Base-by-base conservation (phyloP, 768 basidiomycete genomes). In the Mycena chlorophos region DNA sequence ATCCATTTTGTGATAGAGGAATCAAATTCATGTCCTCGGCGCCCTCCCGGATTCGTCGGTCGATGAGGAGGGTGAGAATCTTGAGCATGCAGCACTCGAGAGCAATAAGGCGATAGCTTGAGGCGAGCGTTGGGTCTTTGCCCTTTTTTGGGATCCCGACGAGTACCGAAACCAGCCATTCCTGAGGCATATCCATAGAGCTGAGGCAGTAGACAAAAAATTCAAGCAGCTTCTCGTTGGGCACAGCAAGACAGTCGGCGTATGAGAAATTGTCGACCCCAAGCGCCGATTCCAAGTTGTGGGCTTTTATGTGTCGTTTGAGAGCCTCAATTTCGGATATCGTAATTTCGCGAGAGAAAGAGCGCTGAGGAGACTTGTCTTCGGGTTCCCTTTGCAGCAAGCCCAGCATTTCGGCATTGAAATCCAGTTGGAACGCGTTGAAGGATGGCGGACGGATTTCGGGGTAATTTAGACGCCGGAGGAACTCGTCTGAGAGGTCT, bases 181-280 rank as follows among this genome's bases (percentile, higher is more conserved):
- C 25, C 19, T 30, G 4, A 4, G 48, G 48, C 43, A 46, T 46
- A n/a, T n/a, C n/a, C n/a, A n/a, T n/a, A n/a, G n/a, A n/a, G n/a
- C n/a, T 34, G 4, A 52, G 25, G 19, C 51, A 52, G n/a, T 4
- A 45, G 2, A 3, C 25, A 19, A 52, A 52, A 22, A 52, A 52
- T 14, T 42, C 40, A 3, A 52, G 27, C 3, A 52, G 51, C 16
- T 28, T 52, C 17, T 27, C 51, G 28, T 52, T 52, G 17, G 51
- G 50, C 3, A 51, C 19, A 5, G 19, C 37, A 25, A 51, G 19
- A 22, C 50, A 51, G 16, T 51, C 34, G n/a, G n/a, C 26, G 19
- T 52, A 52, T 4, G 51, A 52, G 51, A 52, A 52, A 8, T 27
- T n/a, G 20, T 52, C 51, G 12, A 45, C 51, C 29, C 51, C 51